Evolutionary conservation across 2,329 filamentous ascomycete genomes (phyloP).

Genomic region (Calonectria leucothoes): DNA sequence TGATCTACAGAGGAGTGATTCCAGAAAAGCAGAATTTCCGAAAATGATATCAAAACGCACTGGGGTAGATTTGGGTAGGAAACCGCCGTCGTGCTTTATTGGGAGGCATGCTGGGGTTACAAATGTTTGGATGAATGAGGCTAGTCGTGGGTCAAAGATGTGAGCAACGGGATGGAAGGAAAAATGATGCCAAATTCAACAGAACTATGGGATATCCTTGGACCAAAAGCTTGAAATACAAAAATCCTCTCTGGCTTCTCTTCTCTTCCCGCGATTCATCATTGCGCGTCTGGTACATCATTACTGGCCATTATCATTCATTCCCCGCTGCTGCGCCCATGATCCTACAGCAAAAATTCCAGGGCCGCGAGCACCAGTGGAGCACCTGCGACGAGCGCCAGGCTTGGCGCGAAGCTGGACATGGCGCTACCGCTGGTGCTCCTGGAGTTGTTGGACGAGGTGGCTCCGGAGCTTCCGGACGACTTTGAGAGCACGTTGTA

Average conservation of each 20-base stretch:
- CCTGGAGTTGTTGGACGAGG: not conserved
- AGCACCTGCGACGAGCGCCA: not conserved
- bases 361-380: not conserved
- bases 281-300: not conserved
- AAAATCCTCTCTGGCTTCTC: not conserved
- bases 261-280: not conserved
- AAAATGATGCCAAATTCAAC: not conserved
- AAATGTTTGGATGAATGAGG: no score
- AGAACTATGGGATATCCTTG: not conserved
- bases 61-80: not conserved
- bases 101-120: no score
- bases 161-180: not conserved
- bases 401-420: not conserved
- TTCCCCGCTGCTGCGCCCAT: not conserved
- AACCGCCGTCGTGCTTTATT: not conserved
- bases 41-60: no score
- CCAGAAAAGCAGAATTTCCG: no score
- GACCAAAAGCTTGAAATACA: not conserved
- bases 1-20: no score
- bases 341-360: not conserved
- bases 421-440: not conserved
- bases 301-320: not conserved
- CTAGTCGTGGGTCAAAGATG: no score
- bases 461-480: not conserved
- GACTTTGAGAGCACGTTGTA: constrained; percentile 38